A percentile compares a stretch with the other conserved stretches of the same genome.
phyloP scores from a whole-genome alignment of 495 filamentous ascomycete genomes.

The Trichocladium antarcticum region DNA sequence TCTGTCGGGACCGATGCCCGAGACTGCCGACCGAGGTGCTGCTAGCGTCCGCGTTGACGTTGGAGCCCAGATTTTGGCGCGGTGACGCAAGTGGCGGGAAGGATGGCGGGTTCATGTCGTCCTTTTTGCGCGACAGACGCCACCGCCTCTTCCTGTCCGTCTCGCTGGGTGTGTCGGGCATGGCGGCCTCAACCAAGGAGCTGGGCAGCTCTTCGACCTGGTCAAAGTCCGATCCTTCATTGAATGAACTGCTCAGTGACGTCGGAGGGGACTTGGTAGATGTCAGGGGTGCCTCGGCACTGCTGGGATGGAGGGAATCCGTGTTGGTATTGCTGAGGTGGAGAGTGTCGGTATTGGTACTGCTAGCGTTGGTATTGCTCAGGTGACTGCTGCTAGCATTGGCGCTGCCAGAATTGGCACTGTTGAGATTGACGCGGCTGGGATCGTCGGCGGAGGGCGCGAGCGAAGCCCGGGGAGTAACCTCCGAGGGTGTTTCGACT shows the following conservation, averaged over 20 bases:
- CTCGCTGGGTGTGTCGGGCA: conserved; percentile 47
- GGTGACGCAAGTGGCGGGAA: conserved; percentile 36
- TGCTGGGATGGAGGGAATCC: conserved; percentile 19
- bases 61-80: conserved; percentile 44
- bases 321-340: neutral
- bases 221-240: conserved; percentile 67
- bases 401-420: neutral
- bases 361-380: neutral
- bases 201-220: conserved; percentile 46
- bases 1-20: conserved; percentile 38
- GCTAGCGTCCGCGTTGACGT: conserved; percentile 55
- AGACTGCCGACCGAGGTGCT: conserved; percentile 56
- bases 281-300: conserved; percentile 45
- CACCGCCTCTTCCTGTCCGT: conserved; percentile 61
- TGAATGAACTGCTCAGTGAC: conserved; percentile 64
- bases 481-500: conserved; percentile 24
- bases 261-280: conserved; percentile 54
- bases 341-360: neutral
- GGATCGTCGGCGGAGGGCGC: conserved; percentile 27
- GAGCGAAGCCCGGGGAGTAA: conserved; percentile 27
- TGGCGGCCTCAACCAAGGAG: conserved; percentile 24
- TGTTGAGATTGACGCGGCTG: too few species aligned
- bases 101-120: conserved; percentile 27
- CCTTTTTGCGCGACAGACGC: conserved; percentile 59
- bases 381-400: neutral